These are phyloP conservation scores for Babesia microti DNA, from an alignment of 169 alveolate species.

Conservation along the genomic window DNA sequence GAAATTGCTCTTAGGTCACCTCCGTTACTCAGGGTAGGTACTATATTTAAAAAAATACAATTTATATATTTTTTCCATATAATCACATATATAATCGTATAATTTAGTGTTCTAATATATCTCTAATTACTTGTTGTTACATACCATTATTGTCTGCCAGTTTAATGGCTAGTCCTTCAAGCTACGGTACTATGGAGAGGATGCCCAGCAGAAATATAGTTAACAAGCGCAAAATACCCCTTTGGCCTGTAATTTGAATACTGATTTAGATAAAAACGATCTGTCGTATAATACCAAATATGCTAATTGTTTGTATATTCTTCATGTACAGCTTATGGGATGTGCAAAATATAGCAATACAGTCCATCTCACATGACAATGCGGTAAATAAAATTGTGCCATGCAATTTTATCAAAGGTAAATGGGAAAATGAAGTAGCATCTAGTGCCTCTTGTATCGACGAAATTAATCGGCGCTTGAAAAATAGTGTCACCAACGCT, in stretches of 20 bases:
- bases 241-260: constrained; percentile 2
- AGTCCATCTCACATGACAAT: no score
- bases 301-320: no score
- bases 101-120: constrained; percentile 11
- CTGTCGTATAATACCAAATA: constrained; percentile 3
- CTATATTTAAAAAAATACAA: background rate
- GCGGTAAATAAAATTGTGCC: no score
- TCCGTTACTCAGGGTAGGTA: background rate
- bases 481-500: no score
- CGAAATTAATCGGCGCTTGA: no score
- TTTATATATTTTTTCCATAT: background rate
- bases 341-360: no score
- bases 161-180: constrained; percentile 30
- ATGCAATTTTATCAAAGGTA: no score
- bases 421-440: no score
- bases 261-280: constrained; percentile 2
- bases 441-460: no score
- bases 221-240: background rate
- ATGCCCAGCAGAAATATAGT: constrained; percentile 25
- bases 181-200: constrained; percentile 23
- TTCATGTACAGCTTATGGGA: no score
- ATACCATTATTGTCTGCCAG: constrained; percentile 26
- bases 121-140: constrained; percentile 17
- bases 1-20: background rate
- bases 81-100: no score